These are phyloP conservation scores for Bipolaris bicolor DNA, from an alignment of 2,329 filamentous ascomycete species.

Conservation along the genomic window DNA sequence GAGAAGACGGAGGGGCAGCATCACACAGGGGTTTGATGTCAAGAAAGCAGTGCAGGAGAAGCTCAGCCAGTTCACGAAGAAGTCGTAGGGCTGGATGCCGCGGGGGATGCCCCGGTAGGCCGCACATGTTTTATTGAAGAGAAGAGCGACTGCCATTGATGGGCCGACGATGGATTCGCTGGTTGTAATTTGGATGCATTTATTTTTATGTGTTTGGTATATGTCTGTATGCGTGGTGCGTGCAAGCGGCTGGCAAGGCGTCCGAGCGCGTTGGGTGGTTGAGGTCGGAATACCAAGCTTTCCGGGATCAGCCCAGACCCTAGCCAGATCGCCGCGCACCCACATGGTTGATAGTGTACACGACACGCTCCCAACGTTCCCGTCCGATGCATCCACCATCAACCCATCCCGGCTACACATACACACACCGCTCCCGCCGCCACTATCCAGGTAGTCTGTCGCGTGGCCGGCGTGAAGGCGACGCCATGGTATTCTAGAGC, in stretches of 20 bases:
- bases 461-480: no score
- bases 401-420: no score
- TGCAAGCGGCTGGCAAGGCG: no score
- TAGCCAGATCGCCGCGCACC: conserved; percentile 4
- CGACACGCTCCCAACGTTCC: no score
- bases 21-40: conserved; percentile 45
- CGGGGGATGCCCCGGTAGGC: not conserved
- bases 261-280: not conserved
- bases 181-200: no score
- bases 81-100: conserved; percentile 5
- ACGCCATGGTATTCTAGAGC: no score
- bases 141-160: not conserved
- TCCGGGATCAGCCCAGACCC: not conserved
- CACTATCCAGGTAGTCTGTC: no score
- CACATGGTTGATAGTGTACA: not conserved
- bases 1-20: conserved; percentile 54
- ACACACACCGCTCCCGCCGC: no score
- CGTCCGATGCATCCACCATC: no score
- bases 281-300: not conserved
- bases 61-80: conserved; percentile 42
- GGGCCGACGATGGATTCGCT: no score
- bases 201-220: no score
- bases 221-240: no score
- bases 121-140: not conserved
- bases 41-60: conserved; percentile 47